Conservation (phyloP, 345 rosid genomes). For the Moricandia arvensis region DNA sequence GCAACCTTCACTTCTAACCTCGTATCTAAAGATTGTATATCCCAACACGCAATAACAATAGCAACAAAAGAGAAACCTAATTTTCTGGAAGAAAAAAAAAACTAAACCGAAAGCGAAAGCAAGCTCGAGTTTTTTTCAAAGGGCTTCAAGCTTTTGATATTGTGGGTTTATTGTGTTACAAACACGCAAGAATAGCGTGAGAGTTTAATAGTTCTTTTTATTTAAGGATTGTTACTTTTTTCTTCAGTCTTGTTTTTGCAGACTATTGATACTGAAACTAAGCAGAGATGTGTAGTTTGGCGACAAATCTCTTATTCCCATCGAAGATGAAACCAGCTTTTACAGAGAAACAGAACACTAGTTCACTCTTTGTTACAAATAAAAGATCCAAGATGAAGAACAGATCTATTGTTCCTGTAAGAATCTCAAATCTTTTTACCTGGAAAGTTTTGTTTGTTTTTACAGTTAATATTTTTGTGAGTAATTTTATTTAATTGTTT, state of each 20-base stretch:
- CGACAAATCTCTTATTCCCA: constrained; percentile 38
- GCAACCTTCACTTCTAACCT: constrained; percentile 5
- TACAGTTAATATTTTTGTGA: not conserved
- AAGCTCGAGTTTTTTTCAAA: not conserved
- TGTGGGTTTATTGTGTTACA: not conserved
- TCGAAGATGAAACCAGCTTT: constrained; percentile 46
- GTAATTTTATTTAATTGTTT: not conserved
- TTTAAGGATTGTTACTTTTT: not conserved
- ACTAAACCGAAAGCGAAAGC: constrained; percentile 29
- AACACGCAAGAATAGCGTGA: constrained; percentile 29
- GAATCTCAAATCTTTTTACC: not conserved
- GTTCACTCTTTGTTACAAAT: constrained; percentile 41
- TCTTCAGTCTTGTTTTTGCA: not conserved
- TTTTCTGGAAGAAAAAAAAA: not conserved
- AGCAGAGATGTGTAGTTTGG: constrained; percentile 34
- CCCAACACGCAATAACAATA: constrained; percentile 21
- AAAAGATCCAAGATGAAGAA: constrained; percentile 49
- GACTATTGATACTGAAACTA: not conserved
- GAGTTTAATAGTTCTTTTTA: constrained; percentile 7
- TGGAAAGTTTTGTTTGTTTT: too few species aligned
- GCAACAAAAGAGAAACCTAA: not conserved
- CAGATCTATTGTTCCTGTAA: constrained; percentile 56
- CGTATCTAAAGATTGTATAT: not conserved
- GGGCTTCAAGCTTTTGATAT: constrained; percentile 15
- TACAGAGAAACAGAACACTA: constrained; percentile 40